Evolutionary conservation across 169 alveolate genomes (phyloP), one percentile per base, ranked within the genome.

Genomic region (Eimeria praecox): DNA sequence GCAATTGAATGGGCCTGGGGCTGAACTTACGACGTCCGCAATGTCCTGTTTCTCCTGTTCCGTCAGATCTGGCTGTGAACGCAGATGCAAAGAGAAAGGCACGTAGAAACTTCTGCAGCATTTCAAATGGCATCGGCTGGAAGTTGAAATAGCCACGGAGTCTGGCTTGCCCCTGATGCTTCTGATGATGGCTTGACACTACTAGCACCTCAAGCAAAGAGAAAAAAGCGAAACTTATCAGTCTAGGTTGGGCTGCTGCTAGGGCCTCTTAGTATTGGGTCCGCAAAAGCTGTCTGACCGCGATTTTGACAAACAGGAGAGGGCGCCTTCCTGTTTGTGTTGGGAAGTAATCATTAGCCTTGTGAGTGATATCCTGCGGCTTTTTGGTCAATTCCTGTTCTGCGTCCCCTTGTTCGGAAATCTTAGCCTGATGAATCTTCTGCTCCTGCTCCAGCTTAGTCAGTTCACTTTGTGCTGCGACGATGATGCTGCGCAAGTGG

Each of bases 1-100:
- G 49, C 46, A 66, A 10, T 69, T 35, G 78, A 24, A n/a, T 24
- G 10, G 44, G n/a, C 6, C 4, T 78, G 8, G 69, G n/a, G 42
- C 10, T 27, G 64, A 46, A 4, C 96, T 54, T 64, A 91, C 97
- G 35, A 98, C 98, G 14, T 97, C 96, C 2, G 98, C 99, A 22
- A 98, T 97, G 90, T 97, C 98, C 88, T 97, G 96, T 24, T 95
- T 96, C 78, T 98, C 98, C 46, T 95, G 96, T 42, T 95, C 96
- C 59, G 97, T 95, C 69, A 98, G 95, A 73, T 98, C 99, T 20
- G 99, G 99, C 94, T 97, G 97, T 33, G 86, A 95, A 64, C n/a
- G 44, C 83, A 62, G 90, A 30, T 27, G 80, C 78, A 64, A 24
- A 52, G 24, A 18, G n/a, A 54, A 24, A 16, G 30, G 35, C 95